Base-by-base conservation (phyloP, 2,329 filamentous ascomycete species). In the Penicillium sp. region DNA sequence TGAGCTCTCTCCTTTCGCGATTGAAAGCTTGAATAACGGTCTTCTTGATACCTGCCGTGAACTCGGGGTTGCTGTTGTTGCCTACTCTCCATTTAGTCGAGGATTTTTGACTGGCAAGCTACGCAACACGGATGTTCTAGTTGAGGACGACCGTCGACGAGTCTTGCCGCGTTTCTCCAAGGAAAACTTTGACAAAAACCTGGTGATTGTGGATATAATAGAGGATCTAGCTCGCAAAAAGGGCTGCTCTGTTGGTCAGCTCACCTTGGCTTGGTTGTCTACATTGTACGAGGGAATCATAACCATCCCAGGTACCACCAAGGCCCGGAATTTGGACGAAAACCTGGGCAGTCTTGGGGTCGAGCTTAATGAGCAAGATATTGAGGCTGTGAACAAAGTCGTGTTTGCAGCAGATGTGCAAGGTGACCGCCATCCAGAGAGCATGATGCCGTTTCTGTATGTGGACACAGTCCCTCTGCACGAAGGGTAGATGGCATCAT, bases 231-330 rank as follows among this genome's bases (percentile, higher is more conserved):
- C 82, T 0, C 70, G 76, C 43, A 74, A 71, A 59, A 86, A 88
- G 69, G 77, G 73, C 3, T 77, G 74, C 47, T 85, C 84, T 0
- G 62, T 82, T 0, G 77, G 76, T 1, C 81, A 89, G 65, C 65
- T 89, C 30, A 80, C 82, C 1, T 72, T 88, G 26, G 85, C 85
- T 0, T 89, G 85, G 84, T 62, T 88, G 56, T 63, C 85, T 61
- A 79, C 79, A 3, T 83, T 87, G 63, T 82, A 82, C 2, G 33
- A 60, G 4, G 65, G 67, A 43, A 64, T 68, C 33, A 62, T 70
- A 23, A 65, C 66, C 2, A 68, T 70, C 30, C 66, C 66, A 0
- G 66, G 66, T 7, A 69, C 66, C 6, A 64, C 61, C 30, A 62
- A 57, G n/a, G 52, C 60, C 3, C 47, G 53, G n/a, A 59, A 64